phyloP scores from a whole-genome alignment of 164 flowering plant species.

The Stephania japonica region DNA sequence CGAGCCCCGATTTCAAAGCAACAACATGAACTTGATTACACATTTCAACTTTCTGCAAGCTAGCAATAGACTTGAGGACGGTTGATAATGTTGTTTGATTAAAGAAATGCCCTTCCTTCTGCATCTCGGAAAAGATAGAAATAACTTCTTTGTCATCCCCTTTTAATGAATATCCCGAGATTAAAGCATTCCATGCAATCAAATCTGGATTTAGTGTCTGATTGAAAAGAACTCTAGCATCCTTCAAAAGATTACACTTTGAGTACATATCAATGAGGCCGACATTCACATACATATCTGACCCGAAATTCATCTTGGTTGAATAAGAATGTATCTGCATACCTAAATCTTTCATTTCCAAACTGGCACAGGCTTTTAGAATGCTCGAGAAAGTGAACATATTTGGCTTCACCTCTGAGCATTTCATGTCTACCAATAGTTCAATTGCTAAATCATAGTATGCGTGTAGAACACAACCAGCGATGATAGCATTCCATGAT shows the following conservation, averaged over 20 bases:
- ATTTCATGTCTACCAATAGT: conserved; percentile 44
- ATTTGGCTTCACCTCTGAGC: conserved; percentile 40
- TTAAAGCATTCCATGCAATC: conserved; percentile 61
- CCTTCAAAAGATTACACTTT: conserved; percentile 42
- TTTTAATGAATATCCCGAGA: conserved; percentile 53
- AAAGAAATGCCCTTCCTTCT: conserved; percentile 39
- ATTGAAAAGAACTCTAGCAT: conserved; percentile 43
- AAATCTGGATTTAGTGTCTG: conserved; percentile 45
- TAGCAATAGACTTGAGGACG: conserved; percentile 51
- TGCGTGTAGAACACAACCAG: conserved; percentile 70
- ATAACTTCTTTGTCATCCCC: conserved; percentile 47
- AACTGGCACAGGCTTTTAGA: conserved; percentile 57
- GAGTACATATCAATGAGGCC: conserved; percentile 76
- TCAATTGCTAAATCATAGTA: conserved; percentile 38
- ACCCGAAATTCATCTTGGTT: conserved; percentile 39
- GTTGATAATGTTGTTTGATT: conserved; percentile 54
- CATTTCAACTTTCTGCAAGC: conserved; percentile 28
- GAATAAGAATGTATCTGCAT: conserved; percentile 54
- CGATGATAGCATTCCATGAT: conserved; percentile 78
- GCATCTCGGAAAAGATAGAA: conserved; percentile 34
- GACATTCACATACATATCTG: conserved; percentile 50
- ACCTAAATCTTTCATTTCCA: conserved; percentile 41
- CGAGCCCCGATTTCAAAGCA: conserved; percentile 49
- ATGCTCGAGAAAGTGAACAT: conserved; percentile 65
- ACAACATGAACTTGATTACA: conserved; percentile 52